phyloP scores from a whole-genome alignment of 176 grass and related monocot species.

The Themeda triandra region DNA sequence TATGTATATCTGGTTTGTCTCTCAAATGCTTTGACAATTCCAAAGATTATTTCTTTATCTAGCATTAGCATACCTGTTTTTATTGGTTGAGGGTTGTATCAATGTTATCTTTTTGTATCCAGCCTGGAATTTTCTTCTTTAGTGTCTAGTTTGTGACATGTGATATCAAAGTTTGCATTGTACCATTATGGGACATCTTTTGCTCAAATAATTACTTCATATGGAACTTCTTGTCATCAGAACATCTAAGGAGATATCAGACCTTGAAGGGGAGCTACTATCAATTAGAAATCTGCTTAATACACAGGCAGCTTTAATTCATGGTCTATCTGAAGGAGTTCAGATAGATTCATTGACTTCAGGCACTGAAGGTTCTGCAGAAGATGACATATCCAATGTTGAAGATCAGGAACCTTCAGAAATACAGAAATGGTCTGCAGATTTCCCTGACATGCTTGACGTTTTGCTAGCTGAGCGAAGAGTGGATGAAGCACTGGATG shows the following conservation, averaged over 20 bases:
- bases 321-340: constrained; percentile 81
- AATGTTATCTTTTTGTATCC: constrained; percentile 1
- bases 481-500: constrained; percentile 90
- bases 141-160: constrained; percentile 1
- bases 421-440: constrained; percentile 83
- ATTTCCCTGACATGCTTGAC: constrained; percentile 87
- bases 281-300: constrained; percentile 89
- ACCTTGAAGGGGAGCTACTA: constrained; percentile 90
- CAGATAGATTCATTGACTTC: constrained; percentile 69
- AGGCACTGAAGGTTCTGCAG: constrained; percentile 45
- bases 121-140: background rate
- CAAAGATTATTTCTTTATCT: background rate
- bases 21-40: background rate
- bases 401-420: constrained; percentile 81
- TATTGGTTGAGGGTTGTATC: background rate
- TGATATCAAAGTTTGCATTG: background rate
- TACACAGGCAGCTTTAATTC: constrained; percentile 75
- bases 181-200: background rate
- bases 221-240: constrained; percentile 39
- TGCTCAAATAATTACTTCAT: constrained; percentile 13
- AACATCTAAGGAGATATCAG: constrained; percentile 97
- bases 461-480: constrained; percentile 91
- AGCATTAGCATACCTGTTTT: background rate
- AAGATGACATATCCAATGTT: constrained; percentile 49
- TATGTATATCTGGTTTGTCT: background rate